phyloP scores from a whole-genome alignment of 1,284 basidiomycete genomes.

The Malassezia sympodialis region DNA sequence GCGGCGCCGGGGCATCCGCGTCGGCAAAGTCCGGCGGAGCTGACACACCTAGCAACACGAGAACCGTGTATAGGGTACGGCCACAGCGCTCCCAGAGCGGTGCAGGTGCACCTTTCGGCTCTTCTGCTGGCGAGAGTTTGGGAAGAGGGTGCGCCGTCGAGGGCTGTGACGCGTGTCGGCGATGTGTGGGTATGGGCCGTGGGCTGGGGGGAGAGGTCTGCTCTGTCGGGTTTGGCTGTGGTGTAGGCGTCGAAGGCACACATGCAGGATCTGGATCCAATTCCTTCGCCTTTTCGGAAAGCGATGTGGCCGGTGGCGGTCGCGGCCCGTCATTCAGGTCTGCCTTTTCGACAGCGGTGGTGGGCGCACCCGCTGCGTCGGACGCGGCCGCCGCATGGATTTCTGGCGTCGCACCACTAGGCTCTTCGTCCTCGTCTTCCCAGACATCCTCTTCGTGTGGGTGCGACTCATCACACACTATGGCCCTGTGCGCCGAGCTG shows the following conservation, averaged over 20 bases:
- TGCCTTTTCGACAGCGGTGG: not conserved
- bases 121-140: not conserved
- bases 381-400: not conserved
- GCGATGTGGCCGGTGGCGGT: too few relatives aligned
- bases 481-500: not conserved
- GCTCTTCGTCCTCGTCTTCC: conserved; percentile 9
- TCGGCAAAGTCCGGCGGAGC: conserved; percentile 3
- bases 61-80: conserved; percentile 2
- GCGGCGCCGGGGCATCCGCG: not conserved
- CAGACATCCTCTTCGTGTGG: conserved; percentile 3
- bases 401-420: not conserved
- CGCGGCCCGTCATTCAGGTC: too few relatives aligned
- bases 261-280: not conserved
- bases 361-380: not conserved
- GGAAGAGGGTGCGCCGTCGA: too few relatives aligned
- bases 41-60: conserved; percentile 8
- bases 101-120: not conserved
- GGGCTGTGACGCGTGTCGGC: not conserved
- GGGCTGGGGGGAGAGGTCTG: not conserved
- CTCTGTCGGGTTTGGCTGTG: not conserved
- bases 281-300: not conserved
- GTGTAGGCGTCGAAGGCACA: not conserved
- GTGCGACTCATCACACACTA: not conserved
- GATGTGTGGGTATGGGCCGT: not conserved
- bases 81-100: not conserved